Percentiles rank a stretch among this genome's conserved stretches.
Evolutionary conservation across 2,329 filamentous ascomycete species (phyloP).

Genomic region (Colletotrichum aenigma): DNA sequence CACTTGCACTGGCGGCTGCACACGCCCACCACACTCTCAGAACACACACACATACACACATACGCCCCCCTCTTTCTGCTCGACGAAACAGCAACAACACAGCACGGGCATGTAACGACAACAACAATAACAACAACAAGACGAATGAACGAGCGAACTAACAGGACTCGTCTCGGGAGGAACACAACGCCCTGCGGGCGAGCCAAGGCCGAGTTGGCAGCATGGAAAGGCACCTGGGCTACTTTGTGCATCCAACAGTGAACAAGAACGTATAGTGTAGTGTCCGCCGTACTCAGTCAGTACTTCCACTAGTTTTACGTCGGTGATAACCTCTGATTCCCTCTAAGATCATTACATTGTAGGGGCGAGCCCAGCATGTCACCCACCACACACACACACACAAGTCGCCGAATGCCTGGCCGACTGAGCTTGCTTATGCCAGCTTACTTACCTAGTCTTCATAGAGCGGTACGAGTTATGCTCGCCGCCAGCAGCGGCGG

Average conservation of each 20-base stretch:
- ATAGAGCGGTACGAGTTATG: neutral
- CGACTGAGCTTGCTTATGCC: neutral
- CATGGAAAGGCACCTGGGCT: neutral
- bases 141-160: too few species aligned
- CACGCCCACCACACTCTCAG: neutral
- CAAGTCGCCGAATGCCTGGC: neutral
- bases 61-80: neutral
- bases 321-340: too few species aligned
- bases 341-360: too few species aligned
- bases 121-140: too few species aligned
- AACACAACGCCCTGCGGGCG: neutral
- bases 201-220: conserved; percentile 4
- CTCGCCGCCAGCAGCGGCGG: neutral
- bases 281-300: neutral
- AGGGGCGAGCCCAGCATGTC: neutral
- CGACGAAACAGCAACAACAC: neutral
- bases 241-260: neutral
- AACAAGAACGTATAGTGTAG: neutral
- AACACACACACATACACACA: neutral
- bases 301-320: too few species aligned
- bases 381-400: neutral
- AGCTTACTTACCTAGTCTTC: neutral
- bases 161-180: too few species aligned
- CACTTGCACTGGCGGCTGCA: neutral
- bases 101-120: too few species aligned